Conservation (phyloP, 2,329 filamentous ascomycete genomes). For the Claviceps digitariae region DNA sequence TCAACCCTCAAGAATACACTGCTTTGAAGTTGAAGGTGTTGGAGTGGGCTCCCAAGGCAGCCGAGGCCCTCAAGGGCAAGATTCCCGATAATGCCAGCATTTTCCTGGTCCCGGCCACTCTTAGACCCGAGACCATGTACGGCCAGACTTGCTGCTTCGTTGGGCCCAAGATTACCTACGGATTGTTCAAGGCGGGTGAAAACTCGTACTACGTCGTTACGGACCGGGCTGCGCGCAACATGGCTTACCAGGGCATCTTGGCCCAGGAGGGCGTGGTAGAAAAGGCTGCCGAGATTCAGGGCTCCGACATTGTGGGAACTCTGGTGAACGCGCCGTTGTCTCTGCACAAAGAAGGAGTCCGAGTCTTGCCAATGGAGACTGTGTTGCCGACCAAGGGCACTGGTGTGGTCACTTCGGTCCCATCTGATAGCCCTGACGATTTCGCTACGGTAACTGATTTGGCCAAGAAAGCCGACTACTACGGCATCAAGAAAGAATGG, state of each 20-base stretch:
- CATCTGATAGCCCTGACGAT: slow-evolving; percentile 88
- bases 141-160: slow-evolving; percentile 95
- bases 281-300: slow-evolving; percentile 60
- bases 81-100: slow-evolving; percentile 67
- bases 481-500: slow-evolving; percentile 95
- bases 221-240: slow-evolving; percentile 80
- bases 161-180: slow-evolving; percentile 78
- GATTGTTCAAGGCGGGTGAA: slow-evolving; percentile 66
- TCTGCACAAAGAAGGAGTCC: slow-evolving; percentile 66
- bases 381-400: slow-evolving; percentile 90
- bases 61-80: slow-evolving; percentile 59
- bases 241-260: slow-evolving; percentile 87
- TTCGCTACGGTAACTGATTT: slow-evolving; percentile 81
- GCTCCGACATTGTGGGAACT: slow-evolving; percentile 76
- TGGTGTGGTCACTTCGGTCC: slow-evolving; percentile 89
- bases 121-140: slow-evolving; percentile 97
- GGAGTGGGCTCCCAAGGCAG: slow-evolving; percentile 72
- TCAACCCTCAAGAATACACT: slow-evolving; percentile 78
- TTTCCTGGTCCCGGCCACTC: slow-evolving; percentile 81
- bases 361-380: slow-evolving; percentile 89
- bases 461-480: slow-evolving; percentile 89
- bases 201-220: slow-evolving; percentile 77
- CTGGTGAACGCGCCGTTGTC: slow-evolving; percentile 81
- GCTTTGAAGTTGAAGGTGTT: slow-evolving; percentile 82
- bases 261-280: slow-evolving; percentile 61